These are phyloP conservation scores for Ophiostoma novo-ulmi DNA, from an alignment of 2,329 filamentous ascomycete species.

Conservation along the genomic window DNA sequence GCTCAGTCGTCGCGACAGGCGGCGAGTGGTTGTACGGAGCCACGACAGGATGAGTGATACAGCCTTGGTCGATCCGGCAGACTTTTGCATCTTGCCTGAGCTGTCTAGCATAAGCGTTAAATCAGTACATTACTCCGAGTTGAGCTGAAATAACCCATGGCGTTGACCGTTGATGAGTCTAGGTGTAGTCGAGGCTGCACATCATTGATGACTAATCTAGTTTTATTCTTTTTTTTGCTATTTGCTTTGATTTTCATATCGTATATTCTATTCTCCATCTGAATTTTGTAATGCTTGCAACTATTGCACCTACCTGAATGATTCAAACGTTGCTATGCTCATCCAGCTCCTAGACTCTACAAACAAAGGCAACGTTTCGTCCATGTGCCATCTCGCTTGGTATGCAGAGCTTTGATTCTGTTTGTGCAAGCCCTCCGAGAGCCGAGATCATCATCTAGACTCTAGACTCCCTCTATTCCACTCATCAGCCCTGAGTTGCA, in stretches of 20 bases:
- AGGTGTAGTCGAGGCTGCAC: neutral
- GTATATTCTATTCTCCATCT: neutral
- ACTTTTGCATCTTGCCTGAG: constrained; percentile 14
- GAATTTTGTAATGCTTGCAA: neutral
- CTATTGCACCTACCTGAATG: neutral
- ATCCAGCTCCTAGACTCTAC: neutral
- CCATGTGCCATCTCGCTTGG: constrained; percentile 12
- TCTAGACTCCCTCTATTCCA: neutral
- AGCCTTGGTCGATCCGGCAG: constrained; percentile 22
- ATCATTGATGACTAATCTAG: neutral
- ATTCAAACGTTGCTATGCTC: neutral
- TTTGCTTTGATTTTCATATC: neutral
- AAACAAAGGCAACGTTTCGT: constrained; percentile 19
- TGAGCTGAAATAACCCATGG: neutral
- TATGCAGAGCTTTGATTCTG: constrained; percentile 7
- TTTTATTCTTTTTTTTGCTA: neutral
- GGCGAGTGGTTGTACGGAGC: constrained; percentile 19
- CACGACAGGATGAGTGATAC: constrained; percentile 20
- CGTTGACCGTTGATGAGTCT: neutral
- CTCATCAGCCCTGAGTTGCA: neutral
- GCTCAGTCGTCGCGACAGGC: constrained; percentile 12
- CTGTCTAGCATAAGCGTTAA: neutral
- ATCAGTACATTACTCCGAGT: no score
- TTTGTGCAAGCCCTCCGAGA: neutral
- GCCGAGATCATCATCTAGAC: neutral